These are phyloP conservation scores for Pseudotulostoma volvatum DNA, from an alignment of 495 filamentous ascomycete species.

Conservation along the genomic window DNA sequence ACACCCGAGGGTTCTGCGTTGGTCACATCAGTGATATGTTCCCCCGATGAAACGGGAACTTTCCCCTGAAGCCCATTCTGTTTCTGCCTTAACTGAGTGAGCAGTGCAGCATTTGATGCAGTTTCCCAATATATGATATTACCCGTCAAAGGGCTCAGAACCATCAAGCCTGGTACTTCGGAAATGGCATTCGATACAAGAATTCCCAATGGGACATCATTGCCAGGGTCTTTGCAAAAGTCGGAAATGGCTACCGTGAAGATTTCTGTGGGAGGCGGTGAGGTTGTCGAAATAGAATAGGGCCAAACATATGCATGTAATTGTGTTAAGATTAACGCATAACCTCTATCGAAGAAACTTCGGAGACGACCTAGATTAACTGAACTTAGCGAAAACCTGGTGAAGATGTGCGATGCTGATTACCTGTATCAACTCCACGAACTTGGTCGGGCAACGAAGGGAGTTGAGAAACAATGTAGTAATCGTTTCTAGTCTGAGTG, in stretches of 20 bases:
- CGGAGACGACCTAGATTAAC: constrained; percentile 15
- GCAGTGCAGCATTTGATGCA: constrained; percentile 61
- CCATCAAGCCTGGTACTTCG: constrained; percentile 63
- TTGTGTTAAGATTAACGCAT: constrained; percentile 65
- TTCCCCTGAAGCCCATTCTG: constrained; percentile 58
- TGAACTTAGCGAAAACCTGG: constrained; percentile 7
- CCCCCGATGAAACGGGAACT: constrained; percentile 57
- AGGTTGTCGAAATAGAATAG: constrained; percentile 40
- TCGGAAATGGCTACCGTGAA: constrained; percentile 63
- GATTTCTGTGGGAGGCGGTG: constrained; percentile 46
- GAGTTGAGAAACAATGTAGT: constrained; percentile 72
- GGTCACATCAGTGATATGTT: constrained; percentile 57
- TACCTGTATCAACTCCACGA: constrained; percentile 42
- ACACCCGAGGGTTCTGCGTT: constrained; percentile 79
- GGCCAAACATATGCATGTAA: constrained; percentile 78
- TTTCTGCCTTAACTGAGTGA: constrained; percentile 60
- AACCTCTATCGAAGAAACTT: constrained; percentile 48
- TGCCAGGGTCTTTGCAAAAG: constrained; percentile 42
- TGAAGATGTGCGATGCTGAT: constrained; percentile 6
- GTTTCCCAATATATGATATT: constrained; percentile 91
- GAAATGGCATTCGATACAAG: constrained; percentile 61
- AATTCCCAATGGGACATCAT: constrained; percentile 60
- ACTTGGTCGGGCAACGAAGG: constrained; percentile 64
- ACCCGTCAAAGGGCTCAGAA: constrained; percentile 67
- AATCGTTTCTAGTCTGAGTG: constrained; percentile 67